Evolutionary conservation across 169 alveolate species (phyloP).

Genomic region (Neospora caninum): DNA sequence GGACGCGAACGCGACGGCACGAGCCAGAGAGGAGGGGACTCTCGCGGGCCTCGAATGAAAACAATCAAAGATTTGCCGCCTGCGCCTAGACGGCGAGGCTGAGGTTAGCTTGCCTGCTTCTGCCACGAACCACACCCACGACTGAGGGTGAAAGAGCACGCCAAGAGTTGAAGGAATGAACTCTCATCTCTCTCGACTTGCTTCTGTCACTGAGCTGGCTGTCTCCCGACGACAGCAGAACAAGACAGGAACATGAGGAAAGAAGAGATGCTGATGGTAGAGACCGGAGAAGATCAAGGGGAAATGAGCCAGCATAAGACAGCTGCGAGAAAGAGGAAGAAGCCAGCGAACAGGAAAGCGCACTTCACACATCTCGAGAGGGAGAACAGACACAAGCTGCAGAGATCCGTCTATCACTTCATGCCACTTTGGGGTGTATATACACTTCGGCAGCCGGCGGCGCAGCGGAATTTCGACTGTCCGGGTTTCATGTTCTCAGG

Average conservation of each 20-base stretch:
- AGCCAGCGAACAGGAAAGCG: no score
- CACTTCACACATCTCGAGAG: no score
- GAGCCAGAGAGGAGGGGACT: background rate
- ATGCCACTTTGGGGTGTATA: no score
- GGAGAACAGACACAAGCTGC: no score
- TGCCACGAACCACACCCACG: background rate
- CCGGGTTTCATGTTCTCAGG: no score
- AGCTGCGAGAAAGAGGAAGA: background rate
- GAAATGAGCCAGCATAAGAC: background rate
- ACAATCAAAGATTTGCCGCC: conserved; percentile 24
- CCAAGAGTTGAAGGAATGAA: no score
- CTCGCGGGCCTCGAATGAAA: conserved; percentile 13
- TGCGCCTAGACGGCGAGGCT: background rate
- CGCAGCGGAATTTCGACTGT: no score
- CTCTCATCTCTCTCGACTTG: no score
- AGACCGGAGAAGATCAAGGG: background rate
- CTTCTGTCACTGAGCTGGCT: background rate
- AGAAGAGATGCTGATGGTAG: no score
- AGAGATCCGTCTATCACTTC: no score
- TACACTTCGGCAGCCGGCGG: no score
- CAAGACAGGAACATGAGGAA: background rate
- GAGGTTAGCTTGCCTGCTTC: background rate
- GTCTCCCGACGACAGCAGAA: background rate
- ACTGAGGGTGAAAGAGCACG: no score
- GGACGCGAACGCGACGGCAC: background rate